Conservation (phyloP, 768 basidiomycete genomes). For the Thelephora aurantiotincta region DNA sequence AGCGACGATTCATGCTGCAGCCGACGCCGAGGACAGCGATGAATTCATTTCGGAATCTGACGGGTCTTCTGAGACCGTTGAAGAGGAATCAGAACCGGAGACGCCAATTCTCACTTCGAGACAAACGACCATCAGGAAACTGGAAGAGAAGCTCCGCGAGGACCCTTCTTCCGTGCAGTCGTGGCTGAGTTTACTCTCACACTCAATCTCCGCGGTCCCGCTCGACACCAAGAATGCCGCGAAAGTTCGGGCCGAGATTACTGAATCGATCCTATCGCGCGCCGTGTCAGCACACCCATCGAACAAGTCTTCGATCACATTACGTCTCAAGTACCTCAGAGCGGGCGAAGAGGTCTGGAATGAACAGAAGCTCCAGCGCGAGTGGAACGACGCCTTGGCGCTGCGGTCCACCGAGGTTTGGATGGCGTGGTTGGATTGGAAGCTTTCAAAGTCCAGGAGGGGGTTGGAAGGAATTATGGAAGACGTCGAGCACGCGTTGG, state of each 20-base stretch:
- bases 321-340: conserved; percentile 52
- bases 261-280: conserved; percentile 50
- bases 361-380: conserved; percentile 33
- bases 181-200: conserved; percentile 54
- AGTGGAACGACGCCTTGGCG: conserved; percentile 58
- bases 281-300: conserved; percentile 42
- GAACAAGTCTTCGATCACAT: conserved; percentile 31
- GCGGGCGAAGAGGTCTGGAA: conserved; percentile 67
- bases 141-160: conserved; percentile 39
- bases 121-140: conserved; percentile 40
- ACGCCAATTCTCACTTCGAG: conserved; percentile 18
- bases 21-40: not conserved
- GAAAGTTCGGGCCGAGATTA: conserved; percentile 56
- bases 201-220: conserved; percentile 50
- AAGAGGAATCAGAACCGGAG: not conserved
- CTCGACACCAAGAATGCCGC: conserved; percentile 51
- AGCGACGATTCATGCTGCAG: not conserved
- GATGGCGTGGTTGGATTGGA: conserved; percentile 76
- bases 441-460: conserved; percentile 30
- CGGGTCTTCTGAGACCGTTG: not conserved
- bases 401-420: conserved; percentile 43
- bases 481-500: conserved; percentile 34
- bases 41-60: not conserved
- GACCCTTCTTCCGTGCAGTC: conserved; percentile 37
- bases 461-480: conserved; percentile 40